These are phyloP conservation scores for Suhomyces sp. DNA, from an alignment of 805 yeast genomes.

Conservation along the genomic window DNA sequence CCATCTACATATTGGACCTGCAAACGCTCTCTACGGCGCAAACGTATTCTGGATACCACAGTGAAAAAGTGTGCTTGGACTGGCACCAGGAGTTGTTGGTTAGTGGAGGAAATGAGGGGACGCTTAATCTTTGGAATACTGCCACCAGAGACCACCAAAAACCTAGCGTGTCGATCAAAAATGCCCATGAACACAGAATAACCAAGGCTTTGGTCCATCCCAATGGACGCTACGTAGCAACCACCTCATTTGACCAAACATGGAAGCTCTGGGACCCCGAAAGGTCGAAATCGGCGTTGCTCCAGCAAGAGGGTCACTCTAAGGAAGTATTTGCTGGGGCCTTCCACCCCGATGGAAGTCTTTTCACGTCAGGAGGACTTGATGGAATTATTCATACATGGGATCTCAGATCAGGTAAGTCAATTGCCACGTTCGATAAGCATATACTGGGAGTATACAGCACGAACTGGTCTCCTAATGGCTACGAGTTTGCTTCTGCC, in stretches of 20 bases:
- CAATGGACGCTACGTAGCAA: constrained; percentile 48
- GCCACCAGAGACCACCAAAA: constrained; percentile 8
- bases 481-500: constrained; percentile 74
- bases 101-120: constrained; percentile 41
- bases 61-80: constrained; percentile 66
- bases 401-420: constrained; percentile 81
- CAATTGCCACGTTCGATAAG: constrained; percentile 55
- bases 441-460: constrained; percentile 73
- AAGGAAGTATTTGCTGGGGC: constrained; percentile 62
- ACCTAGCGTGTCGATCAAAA: constrained; percentile 17
- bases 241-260: constrained; percentile 79
- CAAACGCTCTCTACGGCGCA: constrained; percentile 30
- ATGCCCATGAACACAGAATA: constrained; percentile 51
- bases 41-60: constrained; percentile 40
- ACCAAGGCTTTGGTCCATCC: constrained; percentile 68
- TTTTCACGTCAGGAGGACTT: constrained; percentile 72
- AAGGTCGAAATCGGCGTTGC: constrained; percentile 43
- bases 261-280: constrained; percentile 86
- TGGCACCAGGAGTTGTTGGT: constrained; percentile 48
- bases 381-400: constrained; percentile 74
- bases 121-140: constrained; percentile 29
- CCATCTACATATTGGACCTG: constrained; percentile 47
- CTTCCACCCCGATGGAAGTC: constrained; percentile 75
- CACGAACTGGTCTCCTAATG: constrained; percentile 73
- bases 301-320: constrained; percentile 83